A percentile compares a stretch with the other conserved stretches of the same genome.
Evolutionary conservation across 2,329 filamentous ascomycete genomes (phyloP).

Genomic region (Colletotrichum acutatum): DNA sequence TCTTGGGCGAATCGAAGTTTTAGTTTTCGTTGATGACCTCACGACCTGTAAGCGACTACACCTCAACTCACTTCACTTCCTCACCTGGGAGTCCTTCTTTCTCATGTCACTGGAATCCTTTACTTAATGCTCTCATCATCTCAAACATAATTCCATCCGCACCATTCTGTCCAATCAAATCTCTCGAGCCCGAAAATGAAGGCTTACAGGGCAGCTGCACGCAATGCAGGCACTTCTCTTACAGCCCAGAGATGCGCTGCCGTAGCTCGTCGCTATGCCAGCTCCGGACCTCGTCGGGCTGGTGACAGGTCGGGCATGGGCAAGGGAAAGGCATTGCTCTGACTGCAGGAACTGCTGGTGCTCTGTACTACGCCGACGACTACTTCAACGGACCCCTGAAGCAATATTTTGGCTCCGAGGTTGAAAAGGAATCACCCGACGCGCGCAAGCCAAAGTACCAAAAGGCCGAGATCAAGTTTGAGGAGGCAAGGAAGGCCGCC

Average conservation of each 20-base stretch:
- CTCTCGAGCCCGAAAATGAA: slow-evolving; percentile 16
- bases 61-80: neutral
- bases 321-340: slow-evolving; percentile 13
- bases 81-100: neutral
- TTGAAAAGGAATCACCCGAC: slow-evolving; percentile 12
- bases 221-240: slow-evolving; percentile 26
- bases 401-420: slow-evolving; percentile 12
- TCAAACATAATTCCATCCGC: neutral
- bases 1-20: slow-evolving; percentile 33
- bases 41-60: slow-evolving; percentile 34
- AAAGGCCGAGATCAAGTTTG: slow-evolving; percentile 72
- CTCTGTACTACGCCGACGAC: slow-evolving; percentile 49
- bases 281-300: slow-evolving; percentile 11
- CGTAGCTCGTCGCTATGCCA: slow-evolving; percentile 26
- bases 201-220: slow-evolving; percentile 24
- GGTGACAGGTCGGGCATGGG: slow-evolving; percentile 4
- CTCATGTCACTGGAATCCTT: neutral
- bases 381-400: slow-evolving; percentile 30
- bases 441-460: slow-evolving; percentile 36
- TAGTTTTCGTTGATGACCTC: slow-evolving; percentile 37
- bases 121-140: slow-evolving; percentile 7
- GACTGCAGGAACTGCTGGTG: slow-evolving; percentile 46
- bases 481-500: slow-evolving; percentile 69
- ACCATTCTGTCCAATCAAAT: neutral
- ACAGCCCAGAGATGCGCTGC: slow-evolving; percentile 28